Base-by-base conservation (phyloP, 176 grass and related monocot species). In the Alloteropsis semialata region DNA sequence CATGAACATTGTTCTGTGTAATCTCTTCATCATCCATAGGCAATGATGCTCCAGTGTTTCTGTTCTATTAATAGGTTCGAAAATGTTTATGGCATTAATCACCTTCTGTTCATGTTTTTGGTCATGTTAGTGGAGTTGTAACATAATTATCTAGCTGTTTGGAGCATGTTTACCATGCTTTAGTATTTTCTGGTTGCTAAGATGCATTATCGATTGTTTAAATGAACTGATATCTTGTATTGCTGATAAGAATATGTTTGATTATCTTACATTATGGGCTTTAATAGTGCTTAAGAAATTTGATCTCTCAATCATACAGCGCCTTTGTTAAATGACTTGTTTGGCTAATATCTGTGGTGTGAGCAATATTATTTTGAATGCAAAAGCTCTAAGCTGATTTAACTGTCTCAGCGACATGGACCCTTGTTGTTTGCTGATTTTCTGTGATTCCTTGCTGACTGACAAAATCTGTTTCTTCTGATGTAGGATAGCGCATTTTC, bases 401-500 rank as follows among this genome's bases (percentile, higher is more conserved):
- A 84, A 69, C 63, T 63, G 14, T 25, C 17, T 60, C 44, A 74
- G 2, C 75, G 51, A 27, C 10, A 4, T 44, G 10, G 66, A 27
- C 38, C 22, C 32, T 78, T 71, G 49, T 50, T 67, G 58, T 62
- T 30, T 77, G 14, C 41, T 10, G 27, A 12, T 66, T 72, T 36
- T 33, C 34, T 48, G 48, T 59, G 18, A 59, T 41, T 84, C 34
- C 50, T 77, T 83, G 36, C 50, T 75, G 53, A 43, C 74, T 66
- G 60, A 27, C 5, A 43, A 42, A 11, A 22, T 33, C 29, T 78
- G 58, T 64, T 75, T 15, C 13, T 10, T 83, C 80, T 82, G 43
- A 65, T 82, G 24, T 44, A 25, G 56, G 51, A 6, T 65, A 85
- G 81, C 62, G 54, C 45, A 55, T 54, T 78, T 36, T 74, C 57